These are phyloP conservation scores for Sicyos baderoa DNA, from an alignment of 306 rosid species.

Conservation along the genomic window DNA sequence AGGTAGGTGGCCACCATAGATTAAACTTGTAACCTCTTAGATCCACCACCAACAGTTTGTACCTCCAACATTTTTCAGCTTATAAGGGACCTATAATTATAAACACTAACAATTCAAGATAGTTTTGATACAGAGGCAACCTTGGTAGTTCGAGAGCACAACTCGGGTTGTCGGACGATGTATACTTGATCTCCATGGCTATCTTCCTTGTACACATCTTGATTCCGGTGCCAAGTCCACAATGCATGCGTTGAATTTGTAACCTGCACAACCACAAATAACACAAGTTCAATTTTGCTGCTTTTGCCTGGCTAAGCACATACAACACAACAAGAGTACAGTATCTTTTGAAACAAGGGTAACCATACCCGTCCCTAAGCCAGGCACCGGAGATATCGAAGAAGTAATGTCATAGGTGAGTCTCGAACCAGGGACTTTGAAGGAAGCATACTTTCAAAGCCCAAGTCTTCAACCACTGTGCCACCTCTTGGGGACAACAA, in stretches of 20 bases:
- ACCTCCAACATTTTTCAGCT: too few species aligned
- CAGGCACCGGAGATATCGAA: too few species aligned
- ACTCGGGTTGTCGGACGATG: slow-evolving; percentile 64
- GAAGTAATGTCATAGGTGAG: too few species aligned
- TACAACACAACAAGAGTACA: neutral
- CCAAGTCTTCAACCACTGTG: too few species aligned
- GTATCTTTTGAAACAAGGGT: too few species aligned
- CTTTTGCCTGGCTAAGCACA: neutral
- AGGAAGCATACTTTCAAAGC: too few species aligned
- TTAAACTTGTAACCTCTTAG: too few species aligned
- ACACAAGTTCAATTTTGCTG: neutral
- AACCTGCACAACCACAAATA: slow-evolving; percentile 42
- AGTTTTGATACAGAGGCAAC: slow-evolving; percentile 26
- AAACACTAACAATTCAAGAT: neutral
- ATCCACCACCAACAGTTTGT: neutral
- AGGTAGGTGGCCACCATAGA: too few species aligned
- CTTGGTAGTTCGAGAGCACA: slow-evolving; percentile 42
- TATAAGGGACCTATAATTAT: too few species aligned
- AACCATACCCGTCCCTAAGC: too few species aligned
- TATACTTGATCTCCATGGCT: slow-evolving; percentile 66
- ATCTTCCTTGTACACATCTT: slow-evolving; percentile 53
- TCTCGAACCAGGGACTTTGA: too few species aligned
- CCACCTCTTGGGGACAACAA: too few species aligned
- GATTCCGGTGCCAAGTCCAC: slow-evolving; percentile 94
- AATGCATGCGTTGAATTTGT: slow-evolving; percentile 69